Base-by-base conservation (phyloP, 2,329 filamentous ascomycete genomes). In the Clonostachys solani region DNA sequence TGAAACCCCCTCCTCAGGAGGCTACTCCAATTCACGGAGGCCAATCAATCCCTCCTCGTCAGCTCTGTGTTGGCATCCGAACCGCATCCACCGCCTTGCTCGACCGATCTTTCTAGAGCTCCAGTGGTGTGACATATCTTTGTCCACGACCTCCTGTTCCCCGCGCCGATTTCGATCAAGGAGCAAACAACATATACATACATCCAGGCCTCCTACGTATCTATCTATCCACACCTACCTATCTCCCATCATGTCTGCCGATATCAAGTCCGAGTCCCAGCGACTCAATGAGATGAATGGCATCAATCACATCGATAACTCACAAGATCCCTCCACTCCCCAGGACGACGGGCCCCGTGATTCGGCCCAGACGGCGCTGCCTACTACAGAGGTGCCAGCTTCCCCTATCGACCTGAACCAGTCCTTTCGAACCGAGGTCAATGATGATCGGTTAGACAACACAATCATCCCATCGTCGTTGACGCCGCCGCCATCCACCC, bases 401-500 rank as follows among this genome's bases (percentile, higher is more conserved):
- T 82, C 79, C 12, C 78, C 79, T 29, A 64, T 74, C 52, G 75
- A 79, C 43, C 67, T 69, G 6, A 61, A 63, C 19, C 58, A 66
- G 42, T 77, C 75, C 0, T 78, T 80, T 60, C 74, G 69, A 54
- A 73, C 71, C 5, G 75, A 80, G 50, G 49, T 62, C 49, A 75
- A 72, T 57, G 74, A 80, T 48, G 74, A 77, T 42, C 62, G 67
- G 37, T 60, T 62, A 2, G 57, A 59, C 16, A 58, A 68, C n/a
- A 66, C 69, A 23, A 64, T 80, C 44, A 80, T 82, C 47, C 77
- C 78, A 5, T 81, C 78, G 3, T 82, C 78, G 19, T 61, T 80
- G 45, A 81, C 79, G 3, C 80, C 78, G 5, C 79, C 78, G 19
- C 77, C 78, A 0, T 80, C 77, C 2, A 80, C 76, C 2, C 78